phyloP scores from a whole-genome alignment of 2,329 filamentous ascomycete species.

The Xylariaceae sp. region DNA sequence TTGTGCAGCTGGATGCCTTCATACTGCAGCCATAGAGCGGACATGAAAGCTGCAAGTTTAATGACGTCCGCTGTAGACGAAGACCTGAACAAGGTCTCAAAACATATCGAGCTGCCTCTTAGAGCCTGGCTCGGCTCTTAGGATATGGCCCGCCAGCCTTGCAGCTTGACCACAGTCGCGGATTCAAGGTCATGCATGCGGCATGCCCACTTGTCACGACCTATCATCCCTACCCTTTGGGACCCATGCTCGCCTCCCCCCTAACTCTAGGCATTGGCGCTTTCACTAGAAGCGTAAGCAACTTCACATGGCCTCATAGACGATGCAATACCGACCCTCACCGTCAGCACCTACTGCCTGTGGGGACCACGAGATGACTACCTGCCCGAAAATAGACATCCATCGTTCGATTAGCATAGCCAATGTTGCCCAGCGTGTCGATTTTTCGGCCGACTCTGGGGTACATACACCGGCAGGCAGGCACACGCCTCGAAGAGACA shows the following conservation, averaged over 20 bases:
- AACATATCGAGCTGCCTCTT: not conserved
- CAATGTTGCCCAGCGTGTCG: not conserved
- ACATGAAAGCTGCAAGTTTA: too few species aligned
- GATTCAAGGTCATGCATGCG: conserved; percentile 5
- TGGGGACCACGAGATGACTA: conserved; percentile 16
- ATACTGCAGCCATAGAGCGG: not conserved
- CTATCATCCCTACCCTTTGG: too few species aligned
- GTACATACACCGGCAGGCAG: not conserved
- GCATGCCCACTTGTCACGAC: not conserved
- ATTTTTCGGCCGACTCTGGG: not conserved
- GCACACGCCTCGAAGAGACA: conserved; percentile 2
- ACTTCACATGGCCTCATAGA: conserved; percentile 4
- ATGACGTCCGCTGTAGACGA: not conserved
- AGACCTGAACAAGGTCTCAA: not conserved
- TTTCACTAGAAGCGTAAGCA: conserved; percentile 8
- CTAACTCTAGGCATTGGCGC: not conserved
- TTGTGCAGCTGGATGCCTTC: too few species aligned
- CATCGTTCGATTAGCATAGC: not conserved
- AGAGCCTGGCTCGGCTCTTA: conserved; percentile 1
- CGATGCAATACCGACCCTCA: not conserved
- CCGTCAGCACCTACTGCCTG: conserved; percentile 15
- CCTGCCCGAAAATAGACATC: conserved; percentile 13
- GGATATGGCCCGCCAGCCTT: not conserved
- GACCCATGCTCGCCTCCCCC: conserved; percentile 2
- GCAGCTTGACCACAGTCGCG: conserved; percentile 3